Base-by-base conservation (phyloP, 768 basidiomycete genomes). In the Xerocomus potaroensis region DNA sequence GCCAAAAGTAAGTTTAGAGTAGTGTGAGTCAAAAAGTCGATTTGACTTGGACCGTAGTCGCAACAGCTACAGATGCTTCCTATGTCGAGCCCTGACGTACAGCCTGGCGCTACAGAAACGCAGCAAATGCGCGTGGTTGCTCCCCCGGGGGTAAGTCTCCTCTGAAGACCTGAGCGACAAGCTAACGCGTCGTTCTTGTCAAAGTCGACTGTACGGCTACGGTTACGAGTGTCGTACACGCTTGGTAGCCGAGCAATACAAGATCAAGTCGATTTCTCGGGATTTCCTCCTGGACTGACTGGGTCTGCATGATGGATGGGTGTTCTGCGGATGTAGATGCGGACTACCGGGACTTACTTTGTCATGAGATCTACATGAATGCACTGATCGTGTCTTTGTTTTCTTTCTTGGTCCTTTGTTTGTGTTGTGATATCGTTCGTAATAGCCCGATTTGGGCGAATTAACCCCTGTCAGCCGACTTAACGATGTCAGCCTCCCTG, bases 11-110 rank as follows among this genome's bases (percentile, higher is more conserved):
- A 48, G 65, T 44, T 16, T 19, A 7, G 10, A 27, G n/a, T n/a
- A n/a, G n/a, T n/a, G n/a, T 15, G 29, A 15, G 10, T 22, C 18
- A 24, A n/a, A 30, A 16, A n/a, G n/a, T n/a, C n/a, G n/a, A n/a
- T n/a, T n/a, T n/a, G n/a, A n/a, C n/a, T 37, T 36, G 47, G 47
- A 21, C 9, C 3, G 3, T 60, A 98, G 91, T 89, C 93, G 0
- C 94, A 96, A 69, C 93, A 96, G 64, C 67, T 99, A 46, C 94
- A 97, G 65, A 99, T 99, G 95, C 75, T 92, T 47, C 91, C 95
- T 6, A 97, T 98, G 87, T 92, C 92, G 5, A 92, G 84, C 65
- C 74, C 84, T 10, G 84, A 80, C 43, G 76, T 99, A 34, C 70
- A 68, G 27, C 84, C 90, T 0, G 91, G 92, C 1, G 70, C 81